These are phyloP conservation scores for Nemania sp. DNA, from an alignment of 2,329 filamentous ascomycete genomes.

Conservation along the genomic window DNA sequence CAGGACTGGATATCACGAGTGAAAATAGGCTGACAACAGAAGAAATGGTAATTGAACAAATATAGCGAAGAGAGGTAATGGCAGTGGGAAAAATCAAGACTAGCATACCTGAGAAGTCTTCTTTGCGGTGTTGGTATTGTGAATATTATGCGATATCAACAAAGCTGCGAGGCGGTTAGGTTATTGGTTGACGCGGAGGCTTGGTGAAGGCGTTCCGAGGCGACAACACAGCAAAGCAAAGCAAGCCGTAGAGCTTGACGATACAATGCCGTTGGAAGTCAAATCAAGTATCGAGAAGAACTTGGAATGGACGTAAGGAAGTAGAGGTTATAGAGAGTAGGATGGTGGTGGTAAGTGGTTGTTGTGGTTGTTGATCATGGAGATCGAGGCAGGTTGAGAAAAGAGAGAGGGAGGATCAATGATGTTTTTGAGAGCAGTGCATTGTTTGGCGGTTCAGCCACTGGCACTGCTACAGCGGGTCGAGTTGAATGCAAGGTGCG, in stretches of 20 bases:
- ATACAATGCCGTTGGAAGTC: neutral
- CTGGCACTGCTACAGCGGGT: slow-evolving; percentile 35
- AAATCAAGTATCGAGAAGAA: slow-evolving; percentile 25
- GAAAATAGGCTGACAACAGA: neutral
- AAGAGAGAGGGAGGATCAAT: slow-evolving; percentile 39
- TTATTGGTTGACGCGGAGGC: slow-evolving; percentile 30
- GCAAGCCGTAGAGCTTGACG: slow-evolving; percentile 12
- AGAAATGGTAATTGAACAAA: neutral
- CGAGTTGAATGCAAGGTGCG: slow-evolving; percentile 1
- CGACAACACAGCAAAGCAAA: slow-evolving; percentile 23
- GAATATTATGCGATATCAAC: slow-evolving; percentile 44
- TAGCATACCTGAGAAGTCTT: slow-evolving; percentile 37
- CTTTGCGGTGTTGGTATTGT: slow-evolving; percentile 30
- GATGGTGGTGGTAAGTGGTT: slow-evolving; percentile 7
- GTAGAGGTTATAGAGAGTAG: slow-evolving; percentile 20
- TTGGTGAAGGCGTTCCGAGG: slow-evolving; percentile 18
- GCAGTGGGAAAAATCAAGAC: slow-evolving; percentile 3
- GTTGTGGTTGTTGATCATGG: slow-evolving; percentile 41
- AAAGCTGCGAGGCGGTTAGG: slow-evolving; percentile 36
- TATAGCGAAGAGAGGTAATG: neutral
- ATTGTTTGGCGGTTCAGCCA: slow-evolving; percentile 45
- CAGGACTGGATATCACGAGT: slow-evolving; percentile 2
- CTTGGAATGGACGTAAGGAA: slow-evolving; percentile 11
- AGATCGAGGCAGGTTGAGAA: slow-evolving; percentile 22
- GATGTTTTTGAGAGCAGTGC: slow-evolving; percentile 47